Conservation (phyloP, 768 basidiomycete genomes). For the Lentinula lateritia region DNA sequence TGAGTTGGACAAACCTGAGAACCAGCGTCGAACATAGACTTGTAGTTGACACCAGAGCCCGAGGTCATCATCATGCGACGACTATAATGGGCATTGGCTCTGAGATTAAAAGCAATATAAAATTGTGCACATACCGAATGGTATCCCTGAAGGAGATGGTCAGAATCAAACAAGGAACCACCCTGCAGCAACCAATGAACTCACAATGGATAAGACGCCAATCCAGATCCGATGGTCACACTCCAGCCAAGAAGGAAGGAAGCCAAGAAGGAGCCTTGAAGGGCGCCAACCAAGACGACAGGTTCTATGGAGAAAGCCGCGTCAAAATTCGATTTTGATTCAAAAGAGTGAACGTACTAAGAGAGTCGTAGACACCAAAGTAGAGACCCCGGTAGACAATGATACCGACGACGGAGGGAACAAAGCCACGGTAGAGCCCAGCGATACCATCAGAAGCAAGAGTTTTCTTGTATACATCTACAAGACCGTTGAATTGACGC, state of each 20-base stretch:
- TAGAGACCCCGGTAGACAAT: constrained; percentile 99
- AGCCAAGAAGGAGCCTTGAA: constrained; percentile 94
- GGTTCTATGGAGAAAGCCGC: constrained; percentile 54
- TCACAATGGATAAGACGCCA: constrained; percentile 80
- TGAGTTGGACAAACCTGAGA: constrained; percentile 43
- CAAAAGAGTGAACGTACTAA: constrained; percentile 51
- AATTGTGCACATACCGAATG: constrained; percentile 54
- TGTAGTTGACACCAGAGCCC: constrained; percentile 93
- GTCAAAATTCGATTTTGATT: constrained; percentile 13
- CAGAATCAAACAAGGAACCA: not conserved
- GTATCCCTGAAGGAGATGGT: constrained; percentile 50
- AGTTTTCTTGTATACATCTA: constrained; percentile 97
- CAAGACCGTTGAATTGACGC: constrained; percentile 97
- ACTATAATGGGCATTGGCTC: constrained; percentile 43
- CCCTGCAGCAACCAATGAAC: not conserved
- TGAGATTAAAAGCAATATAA: not conserved
- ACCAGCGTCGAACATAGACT: constrained; percentile 97
- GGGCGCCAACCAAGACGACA: constrained; percentile 91
- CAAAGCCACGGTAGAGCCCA: constrained; percentile 99
- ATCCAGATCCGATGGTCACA: constrained; percentile 99
- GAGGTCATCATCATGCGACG: constrained; percentile 99
- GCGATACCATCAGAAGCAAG: constrained; percentile 96
- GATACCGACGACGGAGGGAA: constrained; percentile 98
- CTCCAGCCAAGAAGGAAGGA: constrained; percentile 98
- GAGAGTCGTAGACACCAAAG: constrained; percentile 91